Percentiles rank a stretch among this genome's conserved stretches.
Evolutionary conservation across 352 stramenopile species (phyloP).

Genomic region (Globisporangium alternatum): DNA sequence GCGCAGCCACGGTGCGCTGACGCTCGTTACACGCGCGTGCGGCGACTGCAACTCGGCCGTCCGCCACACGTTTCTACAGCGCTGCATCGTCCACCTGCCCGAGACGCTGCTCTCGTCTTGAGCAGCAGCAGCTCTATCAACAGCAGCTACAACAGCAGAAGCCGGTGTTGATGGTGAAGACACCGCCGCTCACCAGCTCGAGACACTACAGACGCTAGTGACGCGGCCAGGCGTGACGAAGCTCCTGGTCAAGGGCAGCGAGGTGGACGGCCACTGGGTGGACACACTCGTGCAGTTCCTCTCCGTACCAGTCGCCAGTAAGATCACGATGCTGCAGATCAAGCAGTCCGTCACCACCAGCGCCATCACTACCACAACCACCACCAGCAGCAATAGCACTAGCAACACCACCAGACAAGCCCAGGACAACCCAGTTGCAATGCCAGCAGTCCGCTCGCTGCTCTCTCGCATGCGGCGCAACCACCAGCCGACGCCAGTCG

Average conservation of each 20-base stretch:
- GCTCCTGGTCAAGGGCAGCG: conserved; percentile 1
- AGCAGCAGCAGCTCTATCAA: background rate
- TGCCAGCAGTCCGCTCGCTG: background rate
- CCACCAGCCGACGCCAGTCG: background rate
- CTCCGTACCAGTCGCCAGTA: background rate
- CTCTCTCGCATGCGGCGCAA: conserved; percentile 1
- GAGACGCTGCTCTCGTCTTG: background rate
- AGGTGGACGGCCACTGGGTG: background rate
- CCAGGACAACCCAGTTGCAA: background rate
- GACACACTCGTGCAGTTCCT: background rate
- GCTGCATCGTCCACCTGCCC: background rate
- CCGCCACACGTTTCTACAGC: background rate
- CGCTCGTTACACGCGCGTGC: background rate
- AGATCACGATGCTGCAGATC: conserved; percentile 1
- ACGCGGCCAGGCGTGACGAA: background rate
- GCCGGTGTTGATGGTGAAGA: background rate
- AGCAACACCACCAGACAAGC: background rate
- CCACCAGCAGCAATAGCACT: background rate
- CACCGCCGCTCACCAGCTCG: background rate
- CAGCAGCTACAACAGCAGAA: background rate
- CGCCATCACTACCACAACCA: background rate
- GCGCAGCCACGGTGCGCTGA: background rate
- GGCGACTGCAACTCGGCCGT: background rate
- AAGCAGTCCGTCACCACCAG: background rate
- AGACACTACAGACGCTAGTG: background rate